Evolutionary conservation across 2,329 filamentous ascomycete genomes (phyloP), one percentile per base, ranked within the genome.

Genomic region (Aspergillus sp.): DNA sequence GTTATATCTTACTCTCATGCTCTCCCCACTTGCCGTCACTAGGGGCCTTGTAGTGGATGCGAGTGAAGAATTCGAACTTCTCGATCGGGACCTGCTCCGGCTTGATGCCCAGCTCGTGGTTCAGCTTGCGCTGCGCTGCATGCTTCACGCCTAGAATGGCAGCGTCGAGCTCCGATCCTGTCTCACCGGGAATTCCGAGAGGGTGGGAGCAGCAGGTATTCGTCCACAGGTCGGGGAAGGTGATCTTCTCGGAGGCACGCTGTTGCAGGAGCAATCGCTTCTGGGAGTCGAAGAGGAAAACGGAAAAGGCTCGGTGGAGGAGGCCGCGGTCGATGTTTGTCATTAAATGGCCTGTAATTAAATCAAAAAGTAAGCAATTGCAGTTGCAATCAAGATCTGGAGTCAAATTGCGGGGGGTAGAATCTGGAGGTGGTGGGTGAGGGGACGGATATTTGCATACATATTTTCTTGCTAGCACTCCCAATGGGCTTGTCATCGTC

Each of bases 191-290:
- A 65, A 97, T 90, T 55, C 91, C 90, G 60, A 99, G 84, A 5
- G 95, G 95, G 77, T 99, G 95, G 40, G 95, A 99, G 82, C 95
- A 99, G 84, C 95, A 99, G 33, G 95, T 99, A 79, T 99, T 99
- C 63, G 95, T 99, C 95, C 95, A 99, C 89, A 97, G 93, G 74
- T 96, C 91, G 49, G 95, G 93, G 79, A 99, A 99, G 6, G 95
- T 99, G 73, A 99, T 99, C 82, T 99, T 99, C 81, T 98, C 93
- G 41, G 87, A 81, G 27, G 95, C 95, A 66, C 95, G 90, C 81
- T 98, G 95, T 79, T 99, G 95, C 52, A 99, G 87, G 45, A 99
- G 89, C 60, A 98, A 82, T 68, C 92, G 89, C 77, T 97, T 96
- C 73, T 95, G 84, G 61, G 90, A 89, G 79, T 98, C 91, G 82